phyloP scores from a whole-genome alignment of 768 basidiomycete genomes.

The Trametes maxima region DNA sequence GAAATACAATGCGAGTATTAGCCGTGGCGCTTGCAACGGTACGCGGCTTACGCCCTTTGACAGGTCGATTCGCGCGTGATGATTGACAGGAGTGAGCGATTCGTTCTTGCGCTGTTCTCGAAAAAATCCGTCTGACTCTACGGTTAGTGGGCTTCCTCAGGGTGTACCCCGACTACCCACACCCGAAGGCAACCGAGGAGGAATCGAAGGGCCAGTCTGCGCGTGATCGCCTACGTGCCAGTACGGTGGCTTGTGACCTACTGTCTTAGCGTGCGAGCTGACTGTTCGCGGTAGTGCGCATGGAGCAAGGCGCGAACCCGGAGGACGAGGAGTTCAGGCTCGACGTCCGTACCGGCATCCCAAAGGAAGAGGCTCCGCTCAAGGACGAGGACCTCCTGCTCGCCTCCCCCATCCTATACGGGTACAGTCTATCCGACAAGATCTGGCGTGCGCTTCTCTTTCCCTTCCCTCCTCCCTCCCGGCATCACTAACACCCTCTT shows the following conservation, averaged over 20 bases:
- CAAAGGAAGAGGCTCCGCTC: conserved; percentile 9
- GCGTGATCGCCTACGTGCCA: background rate
- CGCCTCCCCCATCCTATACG: conserved; percentile 56
- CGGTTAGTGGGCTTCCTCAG: conserved; percentile 49
- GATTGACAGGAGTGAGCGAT: conserved; percentile 52
- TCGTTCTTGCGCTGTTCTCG: background rate
- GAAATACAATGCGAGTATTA: conserved; percentile 50
- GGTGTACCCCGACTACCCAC: conserved; percentile 37
- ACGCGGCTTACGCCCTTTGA: background rate
- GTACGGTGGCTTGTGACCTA: background rate
- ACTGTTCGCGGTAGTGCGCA: background rate
- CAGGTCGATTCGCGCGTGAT: conserved; percentile 63
- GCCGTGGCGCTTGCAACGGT: too few species aligned
- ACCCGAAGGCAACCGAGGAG: background rate
- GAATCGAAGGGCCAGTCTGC: background rate
- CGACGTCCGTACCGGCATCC: background rate
- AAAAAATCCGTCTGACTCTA: background rate
- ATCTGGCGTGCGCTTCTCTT: conserved; percentile 40
- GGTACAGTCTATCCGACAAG: conserved; percentile 63
- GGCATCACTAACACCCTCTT: background rate
- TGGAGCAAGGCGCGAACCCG: background rate
- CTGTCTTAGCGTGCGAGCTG: too few species aligned
- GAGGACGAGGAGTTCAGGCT: conserved; percentile 20
- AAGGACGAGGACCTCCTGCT: conserved; percentile 55
- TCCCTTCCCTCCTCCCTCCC: background rate